A percentile compares a stretch with the other conserved stretches of the same genome.
These are phyloP conservation scores for Chaetomiaceae sp. DNA, from an alignment of 2,329 filamentous ascomycete species.

Conservation along the genomic window DNA sequence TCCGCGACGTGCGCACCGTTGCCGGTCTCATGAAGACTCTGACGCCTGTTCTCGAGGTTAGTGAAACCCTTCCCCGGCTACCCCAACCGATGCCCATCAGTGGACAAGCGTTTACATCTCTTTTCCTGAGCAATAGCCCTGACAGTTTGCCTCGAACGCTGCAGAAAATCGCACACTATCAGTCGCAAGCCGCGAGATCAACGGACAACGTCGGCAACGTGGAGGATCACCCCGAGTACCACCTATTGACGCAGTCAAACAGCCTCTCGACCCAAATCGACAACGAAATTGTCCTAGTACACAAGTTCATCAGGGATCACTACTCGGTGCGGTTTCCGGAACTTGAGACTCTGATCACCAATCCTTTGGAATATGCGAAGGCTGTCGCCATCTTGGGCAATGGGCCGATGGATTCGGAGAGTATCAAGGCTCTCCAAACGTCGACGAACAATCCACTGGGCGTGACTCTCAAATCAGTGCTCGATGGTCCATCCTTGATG, in stretches of 20 bases:
- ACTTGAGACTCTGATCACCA: slow-evolving; percentile 82
- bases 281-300: slow-evolving; percentile 84
- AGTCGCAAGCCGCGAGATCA: slow-evolving; percentile 62
- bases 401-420: slow-evolving; percentile 74
- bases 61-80: slow-evolving; percentile 29
- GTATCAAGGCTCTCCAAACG: slow-evolving; percentile 73
- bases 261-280: slow-evolving; percentile 88
- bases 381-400: slow-evolving; percentile 91
- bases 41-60: slow-evolving; percentile 77
- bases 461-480: slow-evolving; percentile 68
- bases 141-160: slow-evolving; percentile 52
- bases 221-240: slow-evolving; percentile 89
- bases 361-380: slow-evolving; percentile 91
- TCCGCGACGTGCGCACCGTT: slow-evolving; percentile 75
- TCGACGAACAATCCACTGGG: slow-evolving; percentile 75
- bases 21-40: slow-evolving; percentile 76
- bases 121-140: slow-evolving; percentile 58
- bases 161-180: slow-evolving; percentile 77
- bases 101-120: slow-evolving; percentile 60
- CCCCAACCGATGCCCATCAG: slow-evolving; percentile 26
- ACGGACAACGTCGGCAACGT: slow-evolving; percentile 68
- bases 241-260: slow-evolving; percentile 83
- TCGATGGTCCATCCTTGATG: slow-evolving; percentile 90
- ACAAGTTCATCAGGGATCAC: slow-evolving; percentile 95
- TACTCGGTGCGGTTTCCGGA: slow-evolving; percentile 93